phyloP scores from a whole-genome alignment of 768 basidiomycete genomes.

The Lentinula guzmanii region DNA sequence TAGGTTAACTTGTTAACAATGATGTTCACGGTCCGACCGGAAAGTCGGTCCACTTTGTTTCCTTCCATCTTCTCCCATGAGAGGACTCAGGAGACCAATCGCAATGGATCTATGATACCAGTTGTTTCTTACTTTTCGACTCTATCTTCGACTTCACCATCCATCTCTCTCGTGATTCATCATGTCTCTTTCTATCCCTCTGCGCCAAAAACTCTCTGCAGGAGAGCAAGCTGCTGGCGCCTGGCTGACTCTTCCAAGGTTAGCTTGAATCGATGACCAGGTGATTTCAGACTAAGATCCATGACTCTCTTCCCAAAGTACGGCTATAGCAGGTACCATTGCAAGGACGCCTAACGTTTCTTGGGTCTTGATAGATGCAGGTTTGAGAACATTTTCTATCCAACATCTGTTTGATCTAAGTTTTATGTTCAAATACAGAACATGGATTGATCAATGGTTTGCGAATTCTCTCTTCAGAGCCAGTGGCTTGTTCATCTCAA shows the following conservation, averaged over 20 bases:
- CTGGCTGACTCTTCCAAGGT: slow-evolving; percentile 19
- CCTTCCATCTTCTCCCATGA: no score
- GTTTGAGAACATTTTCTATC: slow-evolving; percentile 1
- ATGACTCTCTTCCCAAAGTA: slow-evolving; percentile 6
- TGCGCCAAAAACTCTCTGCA: slow-evolving; percentile 13
- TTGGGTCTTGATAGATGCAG: slow-evolving; percentile 18
- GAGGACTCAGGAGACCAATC: no score
- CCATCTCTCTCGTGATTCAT: not conserved
- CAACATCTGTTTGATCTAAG: not conserved
- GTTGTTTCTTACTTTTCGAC: not conserved
- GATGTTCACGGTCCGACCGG: not conserved
- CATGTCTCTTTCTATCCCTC: slow-evolving; percentile 16
- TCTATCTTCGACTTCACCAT: not conserved
- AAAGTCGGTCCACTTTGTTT: no score
- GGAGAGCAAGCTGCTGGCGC: slow-evolving; percentile 15
- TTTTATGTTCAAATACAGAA: not conserved
- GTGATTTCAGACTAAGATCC: not conserved
- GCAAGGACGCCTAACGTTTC: slow-evolving; percentile 14
- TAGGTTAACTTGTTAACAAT: no score
- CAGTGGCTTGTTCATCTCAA: not conserved
- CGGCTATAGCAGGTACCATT: slow-evolving; percentile 16
- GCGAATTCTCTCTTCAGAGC: not conserved
- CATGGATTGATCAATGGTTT: slow-evolving; percentile 13
- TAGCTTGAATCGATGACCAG: not conserved
- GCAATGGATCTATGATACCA: not conserved